A percentile compares a stretch with the other conserved stretches of the same genome.
Evolutionary conservation across 805 yeast genomes (phyloP).

Genomic region (Pichia thaimueangensis): DNA sequence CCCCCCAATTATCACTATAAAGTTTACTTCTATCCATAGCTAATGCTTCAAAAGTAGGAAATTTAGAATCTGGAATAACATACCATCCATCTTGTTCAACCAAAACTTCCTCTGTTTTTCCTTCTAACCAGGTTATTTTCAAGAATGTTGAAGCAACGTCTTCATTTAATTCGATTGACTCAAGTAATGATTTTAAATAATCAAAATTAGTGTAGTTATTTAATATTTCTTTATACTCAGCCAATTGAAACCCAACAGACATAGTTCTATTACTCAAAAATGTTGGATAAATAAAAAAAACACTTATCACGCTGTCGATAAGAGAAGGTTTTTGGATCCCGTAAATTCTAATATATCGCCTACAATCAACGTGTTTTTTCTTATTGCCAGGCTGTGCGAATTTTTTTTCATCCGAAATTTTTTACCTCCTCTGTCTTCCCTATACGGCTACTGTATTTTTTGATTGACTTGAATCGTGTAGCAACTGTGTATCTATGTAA

Average conservation of each 20-base stretch:
- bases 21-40: constrained; percentile 14
- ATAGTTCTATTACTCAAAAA: background rate
- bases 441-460: too few relatives aligned
- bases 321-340: too few relatives aligned
- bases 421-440: too few relatives aligned
- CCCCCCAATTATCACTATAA: constrained; percentile 19
- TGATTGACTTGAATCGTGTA: too few relatives aligned
- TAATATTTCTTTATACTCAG: constrained; percentile 2
- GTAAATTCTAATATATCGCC: too few relatives aligned
- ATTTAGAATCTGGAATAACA: background rate
- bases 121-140: constrained; percentile 7
- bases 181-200: constrained; percentile 7
- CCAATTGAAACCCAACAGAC: background rate
- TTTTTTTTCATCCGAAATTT: background rate
- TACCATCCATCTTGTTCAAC: constrained; percentile 28
- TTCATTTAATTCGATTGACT: background rate
- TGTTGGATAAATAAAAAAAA: too few relatives aligned
- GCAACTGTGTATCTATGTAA: too few relatives aligned
- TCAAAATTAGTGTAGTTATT: constrained; percentile 6
- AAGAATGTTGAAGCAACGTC: background rate
- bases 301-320: too few relatives aligned
- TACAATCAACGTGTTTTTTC: too few relatives aligned
- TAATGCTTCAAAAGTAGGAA: constrained; percentile 29
- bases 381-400: background rate
- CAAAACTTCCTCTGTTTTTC: constrained; percentile 5